These are phyloP conservation scores for Handroanthus guayacan DNA, from an alignment of 257 asterid genomes.

Conservation along the genomic window DNA sequence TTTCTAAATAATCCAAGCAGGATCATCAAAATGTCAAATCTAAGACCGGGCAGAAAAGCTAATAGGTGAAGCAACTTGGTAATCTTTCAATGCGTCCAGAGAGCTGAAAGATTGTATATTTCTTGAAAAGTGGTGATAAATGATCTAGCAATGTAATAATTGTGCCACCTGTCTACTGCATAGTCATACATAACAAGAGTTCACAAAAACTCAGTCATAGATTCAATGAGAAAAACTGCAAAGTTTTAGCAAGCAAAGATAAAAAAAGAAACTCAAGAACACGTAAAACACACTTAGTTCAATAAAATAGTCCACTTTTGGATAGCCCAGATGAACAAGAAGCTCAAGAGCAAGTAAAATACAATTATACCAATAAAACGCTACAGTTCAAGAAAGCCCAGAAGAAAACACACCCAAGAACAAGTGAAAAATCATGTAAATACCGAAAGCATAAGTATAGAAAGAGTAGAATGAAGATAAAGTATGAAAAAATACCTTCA, in stretches of 20 bases:
- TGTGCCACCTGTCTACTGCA: too few relatives aligned
- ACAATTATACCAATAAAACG: not conserved
- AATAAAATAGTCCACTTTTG: not conserved
- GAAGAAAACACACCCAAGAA: not conserved
- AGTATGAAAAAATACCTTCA: slow-evolving; percentile 46
- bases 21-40: too few relatives aligned
- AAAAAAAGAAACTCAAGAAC: slow-evolving; percentile 10
- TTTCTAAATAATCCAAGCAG: not conserved
- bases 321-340: slow-evolving; percentile 30
- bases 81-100: not conserved
- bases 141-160: too few relatives aligned
- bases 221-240: not conserved
- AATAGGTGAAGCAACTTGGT: too few relatives aligned
- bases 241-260: not conserved
- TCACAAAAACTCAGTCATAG: too few relatives aligned
- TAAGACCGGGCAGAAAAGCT: too few relatives aligned
- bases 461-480: not conserved
- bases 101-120: not conserved
- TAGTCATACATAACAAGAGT: too few relatives aligned
- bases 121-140: not conserved
- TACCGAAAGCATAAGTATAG: not conserved
- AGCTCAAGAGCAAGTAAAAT: not conserved
- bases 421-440: not conserved
- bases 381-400: slow-evolving; percentile 29
- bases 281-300: not conserved